Conservation (phyloP, 1,139 yeast species). For the Dujonia santamariae region DNA sequence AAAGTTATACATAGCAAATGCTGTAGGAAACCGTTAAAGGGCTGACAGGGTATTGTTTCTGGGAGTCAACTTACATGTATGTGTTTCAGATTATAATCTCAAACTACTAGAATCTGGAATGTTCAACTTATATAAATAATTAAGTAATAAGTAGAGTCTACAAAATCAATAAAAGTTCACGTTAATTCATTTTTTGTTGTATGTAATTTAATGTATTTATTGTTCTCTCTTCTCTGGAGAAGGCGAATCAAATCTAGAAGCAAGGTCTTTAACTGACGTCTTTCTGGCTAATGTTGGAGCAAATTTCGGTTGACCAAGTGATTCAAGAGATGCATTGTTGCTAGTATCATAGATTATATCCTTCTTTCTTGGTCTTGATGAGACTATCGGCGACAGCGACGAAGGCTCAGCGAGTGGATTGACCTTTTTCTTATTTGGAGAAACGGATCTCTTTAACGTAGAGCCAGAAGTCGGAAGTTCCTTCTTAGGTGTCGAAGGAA, state of each 20-base stretch:
- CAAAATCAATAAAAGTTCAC: neutral
- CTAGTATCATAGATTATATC: slow-evolving; percentile 20
- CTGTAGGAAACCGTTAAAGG: too few species aligned
- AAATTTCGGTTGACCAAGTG: slow-evolving; percentile 29
- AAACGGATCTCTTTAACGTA: slow-evolving; percentile 5
- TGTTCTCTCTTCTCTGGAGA: slow-evolving; percentile 7
- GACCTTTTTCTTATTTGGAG: slow-evolving; percentile 5
- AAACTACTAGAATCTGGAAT: too few species aligned
- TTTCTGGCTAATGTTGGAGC: slow-evolving; percentile 26
- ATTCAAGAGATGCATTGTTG: slow-evolving; percentile 11
- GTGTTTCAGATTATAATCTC: too few species aligned
- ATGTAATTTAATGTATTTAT: neutral
- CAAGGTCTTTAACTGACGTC: slow-evolving; percentile 35
- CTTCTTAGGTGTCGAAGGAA: slow-evolving; percentile 2
- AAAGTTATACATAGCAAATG: too few species aligned
- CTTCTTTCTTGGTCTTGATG: slow-evolving; percentile 30
- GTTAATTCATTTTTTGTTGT: neutral
- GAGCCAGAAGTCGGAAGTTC: slow-evolving; percentile 1
- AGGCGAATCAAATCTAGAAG: slow-evolving; percentile 27
- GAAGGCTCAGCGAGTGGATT: slow-evolving; percentile 5
- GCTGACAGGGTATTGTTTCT: too few species aligned
- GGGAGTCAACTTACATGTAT: too few species aligned
- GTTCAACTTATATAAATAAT: too few species aligned
- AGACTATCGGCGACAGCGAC: slow-evolving; percentile 14
- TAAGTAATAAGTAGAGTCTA: too few species aligned